These are phyloP conservation scores for Yamadazyma diospyri DNA, from an alignment of 1,139 yeast species.

Conservation along the genomic window DNA sequence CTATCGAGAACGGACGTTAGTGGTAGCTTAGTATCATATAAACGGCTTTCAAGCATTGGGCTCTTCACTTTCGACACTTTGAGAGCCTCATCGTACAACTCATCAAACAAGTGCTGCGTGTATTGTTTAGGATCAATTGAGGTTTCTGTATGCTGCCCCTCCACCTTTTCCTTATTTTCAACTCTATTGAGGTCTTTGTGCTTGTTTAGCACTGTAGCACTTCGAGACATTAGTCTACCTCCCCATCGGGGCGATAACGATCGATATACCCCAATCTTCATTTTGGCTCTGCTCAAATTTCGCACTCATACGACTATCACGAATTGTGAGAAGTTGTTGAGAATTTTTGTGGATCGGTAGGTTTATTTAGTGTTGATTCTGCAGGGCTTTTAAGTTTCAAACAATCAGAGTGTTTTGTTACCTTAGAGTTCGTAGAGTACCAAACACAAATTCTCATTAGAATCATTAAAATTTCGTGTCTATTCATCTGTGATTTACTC, in stretches of 20 bases:
- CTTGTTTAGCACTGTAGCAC: too few species aligned
- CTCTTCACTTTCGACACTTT: neutral
- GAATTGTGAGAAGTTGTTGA: conserved; percentile 3
- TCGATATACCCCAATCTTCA: too few species aligned
- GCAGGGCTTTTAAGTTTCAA: neutral
- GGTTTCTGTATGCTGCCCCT: neutral
- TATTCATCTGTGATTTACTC: too few species aligned
- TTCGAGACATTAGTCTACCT: too few species aligned
- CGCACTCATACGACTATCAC: conserved; percentile 7
- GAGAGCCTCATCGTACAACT: neutral
- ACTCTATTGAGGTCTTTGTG: too few species aligned
- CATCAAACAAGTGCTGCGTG: conserved; percentile 1
- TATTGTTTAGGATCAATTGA: neutral
- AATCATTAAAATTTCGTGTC: too few species aligned
- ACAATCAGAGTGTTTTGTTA: too few species aligned
- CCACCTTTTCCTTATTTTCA: neutral
- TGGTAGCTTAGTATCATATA: conserved; percentile 1
- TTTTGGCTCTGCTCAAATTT: conserved; percentile 1
- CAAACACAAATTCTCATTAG: too few species aligned
- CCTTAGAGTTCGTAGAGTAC: too few species aligned
- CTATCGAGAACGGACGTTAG: conserved; percentile 17
- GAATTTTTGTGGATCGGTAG: conserved; percentile 5
- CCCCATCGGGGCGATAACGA: too few species aligned
- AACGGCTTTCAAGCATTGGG: neutral
- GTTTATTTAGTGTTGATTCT: neutral